Evolutionary conservation across 257 asterid genomes (phyloP).

Genomic region (Capsicum baccatum): DNA sequence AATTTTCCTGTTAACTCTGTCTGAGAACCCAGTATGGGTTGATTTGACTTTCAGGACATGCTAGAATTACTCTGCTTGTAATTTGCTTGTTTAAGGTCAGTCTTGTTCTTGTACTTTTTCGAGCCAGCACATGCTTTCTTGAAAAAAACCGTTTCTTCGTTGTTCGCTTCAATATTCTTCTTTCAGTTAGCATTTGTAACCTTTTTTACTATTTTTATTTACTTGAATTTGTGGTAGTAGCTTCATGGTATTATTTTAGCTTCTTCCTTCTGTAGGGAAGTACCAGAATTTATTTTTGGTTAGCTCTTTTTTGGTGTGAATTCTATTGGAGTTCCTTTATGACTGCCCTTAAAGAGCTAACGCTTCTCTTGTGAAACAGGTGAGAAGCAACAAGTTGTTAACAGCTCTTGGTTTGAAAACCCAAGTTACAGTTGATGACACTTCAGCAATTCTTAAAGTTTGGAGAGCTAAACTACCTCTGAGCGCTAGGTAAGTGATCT

Average conservation of each 20-base stretch:
- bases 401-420: slow-evolving; percentile 31
- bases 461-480: slow-evolving; percentile 27
- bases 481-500: slow-evolving; percentile 12
- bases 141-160: not conserved
- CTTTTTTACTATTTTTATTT: not conserved
- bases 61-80: not conserved
- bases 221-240: not conserved
- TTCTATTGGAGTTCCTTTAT: not conserved
- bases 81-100: not conserved
- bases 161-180: not conserved
- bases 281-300: not conserved
- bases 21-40: not conserved
- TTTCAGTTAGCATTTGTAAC: not conserved
- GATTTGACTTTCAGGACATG: not conserved
- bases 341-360: not conserved
- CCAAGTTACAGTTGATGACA: slow-evolving; percentile 28
- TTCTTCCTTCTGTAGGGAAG: not conserved
- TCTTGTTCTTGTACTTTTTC: not conserved
- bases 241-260: not conserved
- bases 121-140: no score
- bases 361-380: slow-evolving; percentile 24
- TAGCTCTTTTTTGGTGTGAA: not conserved
- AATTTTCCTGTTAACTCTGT: no score
- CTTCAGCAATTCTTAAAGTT: slow-evolving; percentile 24
- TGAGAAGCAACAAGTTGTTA: slow-evolving; percentile 23